Percentiles rank a stretch among this genome's conserved stretches.
Evolutionary conservation across 139 green algal genomes (phyloP).

Genomic region (Asterochloris erici): DNA sequence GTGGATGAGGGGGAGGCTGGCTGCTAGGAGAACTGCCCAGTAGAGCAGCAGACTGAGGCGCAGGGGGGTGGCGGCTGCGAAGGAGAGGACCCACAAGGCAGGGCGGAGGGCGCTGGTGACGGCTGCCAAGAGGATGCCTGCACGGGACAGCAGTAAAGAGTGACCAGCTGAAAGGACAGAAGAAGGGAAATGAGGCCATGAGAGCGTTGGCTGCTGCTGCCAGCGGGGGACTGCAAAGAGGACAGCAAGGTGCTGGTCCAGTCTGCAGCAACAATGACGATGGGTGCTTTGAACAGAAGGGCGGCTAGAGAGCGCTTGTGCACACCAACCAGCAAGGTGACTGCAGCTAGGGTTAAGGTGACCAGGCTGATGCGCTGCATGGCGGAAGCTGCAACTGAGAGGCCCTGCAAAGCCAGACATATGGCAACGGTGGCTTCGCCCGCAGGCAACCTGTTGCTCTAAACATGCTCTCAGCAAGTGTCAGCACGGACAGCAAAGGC

Average conservation of each 20-base stretch:
- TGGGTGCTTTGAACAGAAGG: neutral
- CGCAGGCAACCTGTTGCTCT: neutral
- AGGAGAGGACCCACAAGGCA: constrained; percentile 25
- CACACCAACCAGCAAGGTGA: neutral
- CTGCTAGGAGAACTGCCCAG: constrained; percentile 50
- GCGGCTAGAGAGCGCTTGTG: neutral
- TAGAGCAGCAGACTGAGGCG: constrained; percentile 45
- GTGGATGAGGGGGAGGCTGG: constrained; percentile 48
- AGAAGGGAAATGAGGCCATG: too few relatives aligned
- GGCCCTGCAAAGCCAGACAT: neutral
- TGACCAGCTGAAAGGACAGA: neutral
- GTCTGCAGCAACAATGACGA: neutral
- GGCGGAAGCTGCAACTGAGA: neutral
- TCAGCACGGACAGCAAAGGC: neutral
- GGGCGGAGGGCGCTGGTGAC: constrained; percentile 10
- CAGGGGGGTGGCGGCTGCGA: constrained; percentile 12
- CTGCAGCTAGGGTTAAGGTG: neutral
- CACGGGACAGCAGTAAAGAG: neutral
- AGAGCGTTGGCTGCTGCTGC: neutral
- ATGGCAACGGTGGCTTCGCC: neutral
- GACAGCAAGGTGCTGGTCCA: neutral
- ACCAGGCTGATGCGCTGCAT: neutral
- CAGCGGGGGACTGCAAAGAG: neutral
- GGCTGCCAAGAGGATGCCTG: constrained; percentile 7
- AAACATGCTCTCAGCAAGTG: neutral